These are phyloP conservation scores for Lachnellula cervina DNA, from an alignment of 2,329 filamentous ascomycete genomes.

Conservation along the genomic window DNA sequence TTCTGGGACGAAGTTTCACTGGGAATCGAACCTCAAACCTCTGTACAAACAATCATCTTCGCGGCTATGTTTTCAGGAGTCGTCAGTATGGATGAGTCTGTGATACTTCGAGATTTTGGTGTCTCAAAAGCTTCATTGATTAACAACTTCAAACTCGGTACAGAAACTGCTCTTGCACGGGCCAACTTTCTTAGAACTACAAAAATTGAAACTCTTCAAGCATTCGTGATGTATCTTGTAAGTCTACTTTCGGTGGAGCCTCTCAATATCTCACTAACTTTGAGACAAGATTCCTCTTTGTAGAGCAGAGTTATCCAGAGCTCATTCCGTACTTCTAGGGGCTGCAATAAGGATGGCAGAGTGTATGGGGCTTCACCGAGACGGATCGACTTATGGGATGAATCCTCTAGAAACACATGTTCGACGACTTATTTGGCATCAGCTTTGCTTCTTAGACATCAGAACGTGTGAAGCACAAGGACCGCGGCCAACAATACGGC, in stretches of 20 bases:
- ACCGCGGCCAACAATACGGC: slow-evolving; percentile 64
- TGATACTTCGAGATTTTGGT: slow-evolving; percentile 48
- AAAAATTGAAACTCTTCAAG: slow-evolving; percentile 69
- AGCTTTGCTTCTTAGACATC: slow-evolving; percentile 72
- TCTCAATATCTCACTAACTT: slow-evolving; percentile 19
- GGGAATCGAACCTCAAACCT: slow-evolving; percentile 57
- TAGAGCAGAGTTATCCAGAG: slow-evolving; percentile 64
- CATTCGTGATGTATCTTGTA: slow-evolving; percentile 72
- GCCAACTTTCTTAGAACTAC: slow-evolving; percentile 69
- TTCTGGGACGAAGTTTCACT: slow-evolving; percentile 61
- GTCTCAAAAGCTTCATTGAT: slow-evolving; percentile 53
- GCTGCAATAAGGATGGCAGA: slow-evolving; percentile 69
- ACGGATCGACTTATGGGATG: slow-evolving; percentile 57
- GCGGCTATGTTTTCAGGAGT: slow-evolving; percentile 65
- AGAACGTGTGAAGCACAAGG: slow-evolving; percentile 71
- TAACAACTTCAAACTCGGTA: slow-evolving; percentile 58
- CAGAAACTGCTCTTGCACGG: slow-evolving; percentile 62
- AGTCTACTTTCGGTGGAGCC: slow-evolving; percentile 27
- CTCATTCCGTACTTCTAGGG: slow-evolving; percentile 67
- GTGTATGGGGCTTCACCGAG: slow-evolving; percentile 71
- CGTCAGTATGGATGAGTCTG: slow-evolving; percentile 57
- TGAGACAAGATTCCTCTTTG: slow-evolving; percentile 61
- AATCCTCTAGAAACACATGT: slow-evolving; percentile 66
- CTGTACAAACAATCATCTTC: slow-evolving; percentile 65
- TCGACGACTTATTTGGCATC: slow-evolving; percentile 69